Percentiles rank a stretch among this genome's conserved stretches.
Conservation (phyloP, 192 early-diverging fungal genomes). For the Backusella westeae region DNA sequence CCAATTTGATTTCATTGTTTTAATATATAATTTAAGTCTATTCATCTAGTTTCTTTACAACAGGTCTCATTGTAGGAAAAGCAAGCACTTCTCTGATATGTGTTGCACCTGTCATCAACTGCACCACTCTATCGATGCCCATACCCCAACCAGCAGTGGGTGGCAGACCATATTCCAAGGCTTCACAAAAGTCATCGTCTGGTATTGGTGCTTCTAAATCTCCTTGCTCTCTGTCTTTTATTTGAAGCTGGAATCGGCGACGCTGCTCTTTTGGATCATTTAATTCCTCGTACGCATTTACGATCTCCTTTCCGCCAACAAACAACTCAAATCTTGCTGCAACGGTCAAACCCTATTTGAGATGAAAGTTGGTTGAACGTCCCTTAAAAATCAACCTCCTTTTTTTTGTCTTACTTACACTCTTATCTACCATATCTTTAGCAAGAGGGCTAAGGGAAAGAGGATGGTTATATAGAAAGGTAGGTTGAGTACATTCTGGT, state of each 20-base stretch:
- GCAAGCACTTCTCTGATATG: conserved; percentile 83
- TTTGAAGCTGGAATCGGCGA: conserved; percentile 60
- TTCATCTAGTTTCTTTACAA: conserved; percentile 1
- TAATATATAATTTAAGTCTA: not conserved
- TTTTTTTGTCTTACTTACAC: not conserved
- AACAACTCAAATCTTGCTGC: conserved; percentile 81
- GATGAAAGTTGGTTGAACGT: not conserved
- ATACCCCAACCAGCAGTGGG: conserved; percentile 91
- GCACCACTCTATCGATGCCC: conserved; percentile 80
- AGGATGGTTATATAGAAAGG: conserved; percentile 82
- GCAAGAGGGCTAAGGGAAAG: conserved; percentile 77
- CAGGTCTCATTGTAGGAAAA: conserved; percentile 58
- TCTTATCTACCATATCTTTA: conserved; percentile 44
- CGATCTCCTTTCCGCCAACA: conserved; percentile 71
- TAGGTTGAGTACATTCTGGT: conserved; percentile 74
- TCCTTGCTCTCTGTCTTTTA: conserved; percentile 60
- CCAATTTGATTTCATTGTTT: not conserved
- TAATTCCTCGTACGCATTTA: conserved; percentile 89
- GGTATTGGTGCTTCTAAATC: conserved; percentile 75
- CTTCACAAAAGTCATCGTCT: conserved; percentile 71
- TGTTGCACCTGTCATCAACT: conserved; percentile 61
- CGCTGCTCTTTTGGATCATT: conserved; percentile 83
- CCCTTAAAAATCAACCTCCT: not conserved
- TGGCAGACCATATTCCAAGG: conserved; percentile 82
- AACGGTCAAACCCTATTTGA: conserved; percentile 35